These are phyloP conservation scores for Escovopsis sp. DNA, from an alignment of 2,329 filamentous ascomycete species.

Conservation along the genomic window DNA sequence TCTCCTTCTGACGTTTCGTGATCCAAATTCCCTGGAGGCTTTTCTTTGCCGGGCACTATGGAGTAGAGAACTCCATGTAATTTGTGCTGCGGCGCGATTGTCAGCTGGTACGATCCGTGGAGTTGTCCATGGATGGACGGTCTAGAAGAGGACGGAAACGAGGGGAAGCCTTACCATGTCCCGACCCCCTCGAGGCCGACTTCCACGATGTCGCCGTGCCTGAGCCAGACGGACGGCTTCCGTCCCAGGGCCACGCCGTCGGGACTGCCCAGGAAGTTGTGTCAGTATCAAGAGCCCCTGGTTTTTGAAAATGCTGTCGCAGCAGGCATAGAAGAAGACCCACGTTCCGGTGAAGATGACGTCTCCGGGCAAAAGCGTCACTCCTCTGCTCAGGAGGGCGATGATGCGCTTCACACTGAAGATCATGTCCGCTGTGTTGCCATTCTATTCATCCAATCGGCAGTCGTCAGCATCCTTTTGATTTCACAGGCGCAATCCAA, in stretches of 20 bases:
- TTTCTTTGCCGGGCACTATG: no score
- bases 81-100: conserved; percentile 10
- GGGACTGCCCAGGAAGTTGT: conserved; percentile 27
- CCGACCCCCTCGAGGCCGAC: conserved; percentile 53
- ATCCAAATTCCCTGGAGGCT: no score
- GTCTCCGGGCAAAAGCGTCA: conserved; percentile 47
- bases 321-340: conserved; percentile 11
- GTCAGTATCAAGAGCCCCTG: conserved; percentile 1
- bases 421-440: conserved; percentile 45
- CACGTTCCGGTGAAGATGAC: conserved; percentile 51
- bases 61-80: conserved; percentile 14
- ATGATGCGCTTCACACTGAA: conserved; percentile 45
- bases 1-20: no score
- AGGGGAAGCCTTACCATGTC: conserved; percentile 32
- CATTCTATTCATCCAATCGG: no score
- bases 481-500: no score
- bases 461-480: no score
- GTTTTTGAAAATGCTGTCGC: neutral
- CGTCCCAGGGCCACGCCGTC: conserved; percentile 57
- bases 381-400: conserved; percentile 43
- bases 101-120: neutral
- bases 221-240: conserved; percentile 50
- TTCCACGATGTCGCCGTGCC: conserved; percentile 55
- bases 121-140: no score
- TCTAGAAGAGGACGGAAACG: no score